These are phyloP conservation scores for Globisporangium cystogenes DNA, from an alignment of 352 stramenopile genomes.

Conservation along the genomic window DNA sequence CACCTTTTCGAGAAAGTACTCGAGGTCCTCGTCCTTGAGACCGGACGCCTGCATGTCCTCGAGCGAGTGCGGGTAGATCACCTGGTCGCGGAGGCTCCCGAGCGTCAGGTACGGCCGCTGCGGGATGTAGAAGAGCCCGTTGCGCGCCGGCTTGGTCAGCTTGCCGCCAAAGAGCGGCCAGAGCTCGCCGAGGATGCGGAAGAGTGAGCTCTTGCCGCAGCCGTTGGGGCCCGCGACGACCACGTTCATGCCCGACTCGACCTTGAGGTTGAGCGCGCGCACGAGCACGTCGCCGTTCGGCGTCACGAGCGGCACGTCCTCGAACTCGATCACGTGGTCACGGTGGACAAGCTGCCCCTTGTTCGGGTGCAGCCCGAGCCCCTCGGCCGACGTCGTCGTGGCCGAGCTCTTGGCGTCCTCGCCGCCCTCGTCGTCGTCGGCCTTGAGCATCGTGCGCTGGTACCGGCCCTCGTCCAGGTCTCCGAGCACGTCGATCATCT, in stretches of 20 bases:
- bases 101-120: constrained; percentile 87
- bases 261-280: constrained; percentile 66
- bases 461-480: constrained; percentile 65
- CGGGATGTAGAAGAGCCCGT: constrained; percentile 89
- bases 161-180: constrained; percentile 80
- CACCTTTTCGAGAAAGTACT: constrained; percentile 73
- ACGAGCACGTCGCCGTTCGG: constrained; percentile 88
- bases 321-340: constrained; percentile 84
- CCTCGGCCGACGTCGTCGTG: constrained; percentile 32
- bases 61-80: constrained; percentile 85
- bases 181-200: constrained; percentile 84
- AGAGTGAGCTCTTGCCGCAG: constrained; percentile 86
- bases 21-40: constrained; percentile 56
- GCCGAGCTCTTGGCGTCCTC: constrained; percentile 15
- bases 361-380: constrained; percentile 52
- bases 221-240: constrained; percentile 82
- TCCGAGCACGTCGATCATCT: constrained; percentile 73
- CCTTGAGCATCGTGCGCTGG: constrained; percentile 71
- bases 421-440: constrained; percentile 22
- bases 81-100: constrained; percentile 82
- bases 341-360: constrained; percentile 46
- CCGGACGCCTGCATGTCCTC: constrained; percentile 54
- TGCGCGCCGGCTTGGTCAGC: constrained; percentile 73
- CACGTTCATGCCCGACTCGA: constrained; percentile 88
- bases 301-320: constrained; percentile 85